A percentile compares a stretch with the other conserved stretches of the same genome.
Evolutionary conservation across 352 stramenopile species (phyloP).

Genomic region (Phytophthora syringae): DNA sequence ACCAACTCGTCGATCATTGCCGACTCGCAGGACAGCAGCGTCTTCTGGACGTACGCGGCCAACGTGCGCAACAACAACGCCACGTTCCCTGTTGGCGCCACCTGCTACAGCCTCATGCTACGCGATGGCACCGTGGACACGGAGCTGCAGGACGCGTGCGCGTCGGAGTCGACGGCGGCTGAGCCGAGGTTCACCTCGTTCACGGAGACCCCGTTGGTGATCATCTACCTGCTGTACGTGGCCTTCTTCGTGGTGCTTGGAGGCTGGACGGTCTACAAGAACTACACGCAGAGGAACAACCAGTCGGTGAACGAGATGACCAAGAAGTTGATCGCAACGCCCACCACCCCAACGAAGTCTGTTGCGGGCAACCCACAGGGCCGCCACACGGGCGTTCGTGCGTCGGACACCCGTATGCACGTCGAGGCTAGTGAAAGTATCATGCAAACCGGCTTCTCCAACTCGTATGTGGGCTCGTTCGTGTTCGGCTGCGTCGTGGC

Average conservation of each 20-base stretch:
- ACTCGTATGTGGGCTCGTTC: conserved; percentile 14
- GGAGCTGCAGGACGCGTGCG: conserved; percentile 42
- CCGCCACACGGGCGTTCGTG: conserved; percentile 23
- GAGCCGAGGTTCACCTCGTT: conserved; percentile 54
- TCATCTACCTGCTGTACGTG: conserved; percentile 61
- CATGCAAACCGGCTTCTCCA: conserved; percentile 28
- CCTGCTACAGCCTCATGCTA: conserved; percentile 57
- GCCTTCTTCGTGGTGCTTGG: conserved; percentile 42
- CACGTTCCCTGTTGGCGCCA: conserved; percentile 61
- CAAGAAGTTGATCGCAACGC: conserved; percentile 23
- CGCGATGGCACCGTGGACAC: conserved; percentile 39
- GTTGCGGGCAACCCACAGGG: conserved; percentile 8
- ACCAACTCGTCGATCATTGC: conserved; percentile 55
- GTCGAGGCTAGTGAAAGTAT: neutral
- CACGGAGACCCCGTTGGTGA: conserved; percentile 51
- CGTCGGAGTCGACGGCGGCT: conserved; percentile 26
- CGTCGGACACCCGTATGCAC: conserved; percentile 20
- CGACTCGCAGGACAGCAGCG: conserved; percentile 47
- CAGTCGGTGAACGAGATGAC: conserved; percentile 38
- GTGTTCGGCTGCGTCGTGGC: conserved; percentile 54
- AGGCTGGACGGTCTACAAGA: conserved; percentile 39
- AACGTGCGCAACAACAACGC: conserved; percentile 79
- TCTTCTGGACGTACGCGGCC: conserved; percentile 61
- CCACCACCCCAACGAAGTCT: conserved; percentile 25
- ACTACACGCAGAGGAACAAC: too few species aligned